These are phyloP conservation scores for Boletus vinaceobasis DNA, from an alignment of 768 basidiomycete species.

Conservation along the genomic window DNA sequence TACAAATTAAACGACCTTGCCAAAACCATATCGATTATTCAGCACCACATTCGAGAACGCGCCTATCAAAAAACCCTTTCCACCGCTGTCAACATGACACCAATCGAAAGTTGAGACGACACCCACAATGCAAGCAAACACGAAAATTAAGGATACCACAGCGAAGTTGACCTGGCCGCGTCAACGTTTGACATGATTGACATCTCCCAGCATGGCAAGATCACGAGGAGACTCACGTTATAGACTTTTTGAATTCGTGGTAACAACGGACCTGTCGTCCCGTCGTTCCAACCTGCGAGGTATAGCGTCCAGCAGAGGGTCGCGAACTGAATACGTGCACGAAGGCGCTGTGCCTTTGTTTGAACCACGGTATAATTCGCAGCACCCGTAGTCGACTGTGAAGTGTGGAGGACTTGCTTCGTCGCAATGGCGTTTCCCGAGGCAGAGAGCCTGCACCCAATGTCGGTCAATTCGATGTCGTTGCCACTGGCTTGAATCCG, in stretches of 20 bases:
- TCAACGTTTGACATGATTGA: background rate
- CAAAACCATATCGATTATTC: slow-evolving; percentile 32
- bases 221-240: slow-evolving; percentile 21
- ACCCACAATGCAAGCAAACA: slow-evolving; percentile 38
- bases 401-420: background rate
- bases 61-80: slow-evolving; percentile 32
- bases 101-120: background rate
- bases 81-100: background rate
- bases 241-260: slow-evolving; percentile 39
- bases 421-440: background rate
- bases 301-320: slow-evolving; percentile 36
- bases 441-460: background rate
- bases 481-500: background rate
- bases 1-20: slow-evolving; percentile 23
- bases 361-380: background rate
- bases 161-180: slow-evolving; percentile 35
- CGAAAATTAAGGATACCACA: slow-evolving; percentile 42
- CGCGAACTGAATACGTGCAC: slow-evolving; percentile 29
- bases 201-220: background rate
- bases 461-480: slow-evolving; percentile 6
- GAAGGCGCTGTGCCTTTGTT: slow-evolving; percentile 21
- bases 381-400: background rate
- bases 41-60: slow-evolving; percentile 31
- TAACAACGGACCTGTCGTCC: slow-evolving; percentile 36
- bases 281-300: slow-evolving; percentile 40